A percentile compares a stretch with the other conserved stretches of the same genome.
Evolutionary conservation across 495 filamentous ascomycete species (phyloP).

Genomic region (Jackrogersella minutella): DNA sequence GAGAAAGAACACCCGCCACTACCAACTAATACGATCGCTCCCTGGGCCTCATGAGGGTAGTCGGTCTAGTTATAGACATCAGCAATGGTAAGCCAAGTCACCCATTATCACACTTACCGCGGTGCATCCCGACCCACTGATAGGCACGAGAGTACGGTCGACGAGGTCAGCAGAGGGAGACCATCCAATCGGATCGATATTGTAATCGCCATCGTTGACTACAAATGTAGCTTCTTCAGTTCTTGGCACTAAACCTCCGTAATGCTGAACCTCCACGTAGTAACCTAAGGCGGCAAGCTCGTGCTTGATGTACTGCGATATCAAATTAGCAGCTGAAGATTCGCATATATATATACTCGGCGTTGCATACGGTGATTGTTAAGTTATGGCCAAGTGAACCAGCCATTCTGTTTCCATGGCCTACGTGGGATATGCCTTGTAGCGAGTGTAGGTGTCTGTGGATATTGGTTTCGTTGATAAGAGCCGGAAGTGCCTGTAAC

Average conservation of each 20-base stretch:
- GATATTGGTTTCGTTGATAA: constrained; percentile 8
- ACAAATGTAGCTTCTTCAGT: background rate
- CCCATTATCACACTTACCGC: constrained; percentile 3
- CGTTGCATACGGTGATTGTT: constrained; percentile 20
- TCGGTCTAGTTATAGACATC: constrained; percentile 50
- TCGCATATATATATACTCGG: background rate
- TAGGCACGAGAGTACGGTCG: constrained; percentile 6
- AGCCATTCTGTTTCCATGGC: constrained; percentile 15
- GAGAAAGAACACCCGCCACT: constrained; percentile 63
- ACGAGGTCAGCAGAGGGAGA: constrained; percentile 9
- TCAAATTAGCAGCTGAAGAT: background rate
- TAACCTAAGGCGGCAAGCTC: constrained; percentile 16
- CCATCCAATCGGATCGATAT: constrained; percentile 24
- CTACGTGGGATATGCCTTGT: constrained; percentile 4
- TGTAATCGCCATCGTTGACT: background rate
- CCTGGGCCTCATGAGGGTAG: constrained; percentile 56
- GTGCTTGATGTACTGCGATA: constrained; percentile 26
- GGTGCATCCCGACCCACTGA: constrained; percentile 7
- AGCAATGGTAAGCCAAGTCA: background rate
- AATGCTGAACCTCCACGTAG: constrained; percentile 32
- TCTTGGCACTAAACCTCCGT: constrained; percentile 12
- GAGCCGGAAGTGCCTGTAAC: constrained; percentile 21
- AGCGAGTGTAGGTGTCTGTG: constrained; percentile 13
- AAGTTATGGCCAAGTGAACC: constrained; percentile 24
- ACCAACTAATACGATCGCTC: constrained; percentile 62